Evolutionary conservation across 768 basidiomycete genomes (phyloP).

Genomic region (Trichaptum fuscoviolaceum): DNA sequence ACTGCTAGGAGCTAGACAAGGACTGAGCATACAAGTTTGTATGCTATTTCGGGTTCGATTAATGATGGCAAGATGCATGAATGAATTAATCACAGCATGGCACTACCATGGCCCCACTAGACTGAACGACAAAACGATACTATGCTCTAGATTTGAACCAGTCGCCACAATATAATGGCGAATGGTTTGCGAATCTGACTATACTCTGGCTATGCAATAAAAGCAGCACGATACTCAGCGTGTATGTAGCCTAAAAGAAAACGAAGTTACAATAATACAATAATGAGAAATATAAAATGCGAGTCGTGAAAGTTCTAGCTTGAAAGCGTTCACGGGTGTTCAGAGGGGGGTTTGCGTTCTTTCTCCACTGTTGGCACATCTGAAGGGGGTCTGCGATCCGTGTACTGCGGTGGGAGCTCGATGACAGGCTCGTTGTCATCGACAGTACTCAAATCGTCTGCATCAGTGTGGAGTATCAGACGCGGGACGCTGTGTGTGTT

Average conservation of each 20-base stretch:
- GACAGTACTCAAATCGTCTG: constrained; percentile 46
- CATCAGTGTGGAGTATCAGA: constrained; percentile 65
- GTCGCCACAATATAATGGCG: too few relatives aligned
- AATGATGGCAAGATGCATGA: background rate
- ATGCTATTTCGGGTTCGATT: background rate
- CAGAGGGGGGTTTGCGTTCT: background rate
- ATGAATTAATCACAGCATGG: background rate
- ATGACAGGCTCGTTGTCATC: constrained; percentile 45
- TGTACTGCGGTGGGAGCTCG: constrained; percentile 75
- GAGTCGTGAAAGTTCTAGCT: background rate
- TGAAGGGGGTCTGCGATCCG: constrained; percentile 34
- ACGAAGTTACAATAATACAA: background rate
- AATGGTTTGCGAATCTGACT: background rate
- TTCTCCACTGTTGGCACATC: background rate
- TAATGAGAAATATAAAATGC: background rate
- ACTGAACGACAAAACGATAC: background rate
- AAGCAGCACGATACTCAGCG: background rate
- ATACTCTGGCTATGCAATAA: background rate
- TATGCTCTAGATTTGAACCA: too few relatives aligned
- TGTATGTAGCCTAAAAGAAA: background rate
- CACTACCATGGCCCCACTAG: background rate
- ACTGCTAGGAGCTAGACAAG: background rate
- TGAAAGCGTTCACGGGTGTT: background rate
- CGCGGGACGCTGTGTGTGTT: constrained; percentile 41
- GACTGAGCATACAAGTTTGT: background rate